Conservation (phyloP, 2,329 filamentous ascomycete genomes). For the Epichloe bromicola region DNA sequence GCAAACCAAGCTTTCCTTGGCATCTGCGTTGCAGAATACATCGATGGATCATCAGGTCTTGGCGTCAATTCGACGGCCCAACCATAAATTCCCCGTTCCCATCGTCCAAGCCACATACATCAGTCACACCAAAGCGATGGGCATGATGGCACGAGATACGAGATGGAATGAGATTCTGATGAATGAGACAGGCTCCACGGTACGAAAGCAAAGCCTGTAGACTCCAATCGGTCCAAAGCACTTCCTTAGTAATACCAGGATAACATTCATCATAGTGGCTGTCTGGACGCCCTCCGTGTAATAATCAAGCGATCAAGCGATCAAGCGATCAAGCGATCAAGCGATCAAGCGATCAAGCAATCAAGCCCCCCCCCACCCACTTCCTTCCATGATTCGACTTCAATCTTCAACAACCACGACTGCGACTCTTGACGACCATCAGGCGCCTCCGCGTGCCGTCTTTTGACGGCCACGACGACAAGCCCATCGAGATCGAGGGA, state of each 20-base stretch:
- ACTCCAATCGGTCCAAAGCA: no score
- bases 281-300: no score
- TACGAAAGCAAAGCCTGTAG: no score
- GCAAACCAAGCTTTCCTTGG: slow-evolving; percentile 19
- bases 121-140: not conserved
- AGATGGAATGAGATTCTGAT: no score
- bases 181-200: no score
- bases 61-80: not conserved
- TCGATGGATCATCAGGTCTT: not conserved
- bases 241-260: no score
- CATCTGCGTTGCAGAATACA: slow-evolving; percentile 8
- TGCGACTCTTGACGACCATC: not conserved
- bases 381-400: not conserved
- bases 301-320: no score
- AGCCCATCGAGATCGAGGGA: not conserved
- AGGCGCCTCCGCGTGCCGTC: not conserved
- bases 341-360: no score
- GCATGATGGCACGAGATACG: not conserved
- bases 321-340: no score
- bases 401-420: not conserved
- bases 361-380: not conserved
- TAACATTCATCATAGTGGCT: no score
- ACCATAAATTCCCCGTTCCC: not conserved
- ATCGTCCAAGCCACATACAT: not conserved
- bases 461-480: not conserved